Evolutionary conservation across 257 asterid genomes (phyloP), one percentile per base, ranked within the genome.

Genomic region (Ophiorrhiza pumila): DNA sequence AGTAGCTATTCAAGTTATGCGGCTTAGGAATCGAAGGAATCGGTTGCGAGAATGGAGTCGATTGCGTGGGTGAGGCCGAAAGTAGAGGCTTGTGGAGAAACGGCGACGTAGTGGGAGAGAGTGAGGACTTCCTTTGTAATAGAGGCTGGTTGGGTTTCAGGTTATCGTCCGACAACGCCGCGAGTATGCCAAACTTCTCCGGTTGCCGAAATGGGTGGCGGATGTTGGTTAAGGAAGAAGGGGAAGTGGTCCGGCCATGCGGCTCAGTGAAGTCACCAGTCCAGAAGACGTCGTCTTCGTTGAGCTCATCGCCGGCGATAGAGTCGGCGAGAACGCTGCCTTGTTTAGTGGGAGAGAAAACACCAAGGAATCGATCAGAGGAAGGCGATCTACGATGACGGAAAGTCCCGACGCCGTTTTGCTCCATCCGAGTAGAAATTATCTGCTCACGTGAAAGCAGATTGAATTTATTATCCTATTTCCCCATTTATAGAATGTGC

Each of bases 211-310:
- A 78, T 1, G 78, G 65, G 75, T 56, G 80, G 11, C 87, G 85
- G 39, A 17, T 60, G 61, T 75, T 65, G 57, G 31, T 43, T 5
- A 53, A 45, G 7, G 80, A 52, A 60, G 71, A 49, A 68, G 76
- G 84, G 25, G 88, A 84, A 71, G 77, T 79, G 74, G 82, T 55
- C 0, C 35, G 78, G 7, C 34, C 74, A 29, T 45, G 73, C 45
- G 84, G 57, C 65, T 70, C 80, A 39, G 74, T 50, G 32, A 77
- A 77, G 67, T 74, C 80, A 3, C 61, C 80, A 59, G 87, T 85
- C 87, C 90, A 90, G 80, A 90, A 87, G 67, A 90, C 91, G 72
- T 90, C 96, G 77, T 84, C 80, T 67, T 90, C 96, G 80, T 79
- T 90, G 31, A 90, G 89, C 86, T 90, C 96, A 68, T 86, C 91